Evolutionary conservation across 352 stramenopile species (phyloP).

Genomic region (Globisporangium spinosum): DNA sequence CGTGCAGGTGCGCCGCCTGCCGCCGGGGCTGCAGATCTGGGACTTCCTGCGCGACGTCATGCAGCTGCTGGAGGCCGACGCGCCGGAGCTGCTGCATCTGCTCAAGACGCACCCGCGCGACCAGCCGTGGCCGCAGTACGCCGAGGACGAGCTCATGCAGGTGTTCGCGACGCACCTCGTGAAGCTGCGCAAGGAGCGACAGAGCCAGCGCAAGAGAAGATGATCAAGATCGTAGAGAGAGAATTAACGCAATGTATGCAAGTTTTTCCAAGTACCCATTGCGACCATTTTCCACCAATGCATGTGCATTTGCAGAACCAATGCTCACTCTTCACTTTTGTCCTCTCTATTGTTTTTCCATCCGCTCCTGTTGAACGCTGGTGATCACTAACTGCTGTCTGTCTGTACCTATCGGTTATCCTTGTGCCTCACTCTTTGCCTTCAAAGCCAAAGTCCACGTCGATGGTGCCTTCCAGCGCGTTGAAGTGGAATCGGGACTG

Average conservation of each 20-base stretch:
- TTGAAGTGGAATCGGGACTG: constrained; percentile 46
- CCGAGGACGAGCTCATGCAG: constrained; percentile 42
- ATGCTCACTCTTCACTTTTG: too few relatives aligned
- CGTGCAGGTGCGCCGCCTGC: constrained; percentile 39
- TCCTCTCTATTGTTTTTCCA: too few relatives aligned
- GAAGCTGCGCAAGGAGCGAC: constrained; percentile 26
- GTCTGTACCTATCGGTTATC: background rate
- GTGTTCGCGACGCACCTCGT: constrained; percentile 33
- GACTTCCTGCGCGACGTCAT: constrained; percentile 43
- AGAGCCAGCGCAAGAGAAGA: constrained; percentile 13
- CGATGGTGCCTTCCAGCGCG: constrained; percentile 54
- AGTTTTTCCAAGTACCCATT: too few relatives aligned
- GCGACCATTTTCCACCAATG: too few relatives aligned
- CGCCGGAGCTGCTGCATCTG: constrained; percentile 50
- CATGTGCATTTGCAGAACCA: too few relatives aligned
- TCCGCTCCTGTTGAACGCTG: background rate
- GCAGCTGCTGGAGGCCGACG: constrained; percentile 27
- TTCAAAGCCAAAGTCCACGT: constrained; percentile 40
- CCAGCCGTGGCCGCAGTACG: constrained; percentile 50
- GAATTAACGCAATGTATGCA: too few relatives aligned
- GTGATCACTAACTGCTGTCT: background rate
- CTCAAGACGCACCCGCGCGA: constrained; percentile 43
- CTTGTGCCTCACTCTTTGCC: background rate
- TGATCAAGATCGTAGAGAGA: background rate
- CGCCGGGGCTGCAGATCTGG: constrained; percentile 39